A percentile compares a stretch with the other conserved stretches of the same genome.
Conservation (phyloP, 768 basidiomycete genomes). For the Pleurotus giganteus region DNA sequence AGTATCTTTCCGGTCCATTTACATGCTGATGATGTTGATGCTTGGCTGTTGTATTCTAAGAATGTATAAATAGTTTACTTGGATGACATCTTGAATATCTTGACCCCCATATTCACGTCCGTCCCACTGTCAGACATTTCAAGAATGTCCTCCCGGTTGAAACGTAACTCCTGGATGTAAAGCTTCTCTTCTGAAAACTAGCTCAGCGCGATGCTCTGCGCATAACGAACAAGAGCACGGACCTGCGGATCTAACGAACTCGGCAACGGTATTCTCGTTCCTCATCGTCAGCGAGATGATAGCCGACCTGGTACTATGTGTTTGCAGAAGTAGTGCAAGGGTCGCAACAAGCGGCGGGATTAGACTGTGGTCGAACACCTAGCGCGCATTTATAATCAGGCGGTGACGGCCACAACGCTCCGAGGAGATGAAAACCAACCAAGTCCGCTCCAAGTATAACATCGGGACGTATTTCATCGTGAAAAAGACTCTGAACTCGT, state of each 20-base stretch:
- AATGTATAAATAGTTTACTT: constrained; percentile 10
- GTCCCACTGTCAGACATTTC: constrained; percentile 28
- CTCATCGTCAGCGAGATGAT: constrained; percentile 56
- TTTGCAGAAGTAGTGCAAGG: constrained; percentile 42
- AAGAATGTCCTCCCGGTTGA: constrained; percentile 14
- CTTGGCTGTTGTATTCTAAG: too few species aligned
- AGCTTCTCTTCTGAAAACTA: constrained; percentile 19
- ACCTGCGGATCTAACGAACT: constrained; percentile 40
- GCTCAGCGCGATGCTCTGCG: not conserved
- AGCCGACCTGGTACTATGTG: constrained; percentile 23
- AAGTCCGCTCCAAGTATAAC: constrained; percentile 75
- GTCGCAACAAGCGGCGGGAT: constrained; percentile 55
- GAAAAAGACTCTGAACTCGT: constrained; percentile 31
- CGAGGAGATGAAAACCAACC: constrained; percentile 22
- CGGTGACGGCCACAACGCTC: not conserved
- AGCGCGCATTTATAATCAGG: not conserved
- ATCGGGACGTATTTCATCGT: constrained; percentile 45
- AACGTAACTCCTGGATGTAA: constrained; percentile 25
- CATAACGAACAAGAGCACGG: constrained; percentile 18
- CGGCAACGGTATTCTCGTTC: constrained; percentile 48
- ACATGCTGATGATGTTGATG: not conserved
- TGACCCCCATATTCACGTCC: constrained; percentile 35
- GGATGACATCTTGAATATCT: constrained; percentile 41
- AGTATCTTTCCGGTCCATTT: not conserved
- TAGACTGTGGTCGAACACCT: constrained; percentile 71